Evolutionary conservation across 2,329 filamentous ascomycete species (phyloP), one percentile per base, ranked within the genome.

Genomic region (Cadophora sp.): DNA sequence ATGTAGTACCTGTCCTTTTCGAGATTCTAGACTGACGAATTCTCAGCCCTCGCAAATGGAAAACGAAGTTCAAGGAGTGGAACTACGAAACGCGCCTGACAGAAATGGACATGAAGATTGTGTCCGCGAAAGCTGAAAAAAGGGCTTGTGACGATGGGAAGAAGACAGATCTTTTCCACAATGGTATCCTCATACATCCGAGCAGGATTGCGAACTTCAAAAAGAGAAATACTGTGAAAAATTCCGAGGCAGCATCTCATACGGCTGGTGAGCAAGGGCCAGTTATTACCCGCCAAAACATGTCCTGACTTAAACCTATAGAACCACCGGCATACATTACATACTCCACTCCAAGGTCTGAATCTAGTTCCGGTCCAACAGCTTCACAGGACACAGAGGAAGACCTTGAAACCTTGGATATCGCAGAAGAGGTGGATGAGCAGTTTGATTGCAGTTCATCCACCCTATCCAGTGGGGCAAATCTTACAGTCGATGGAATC

Each of bases 41-140:
- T 9, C 24, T n/a, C 12, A 58, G 62, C 8, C 43, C 46, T 16
- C 53, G 63, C 19, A 65, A 59, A 50, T 65, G 63, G 63, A 65
- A 65, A 34, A 29, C 22, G 22, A 48, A 50, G 4, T 37, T 65
- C 1, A 65, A 59, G 27, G 63, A 59, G 11, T 65, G 63, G 63
- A 50, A 34, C 4, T 65, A 59, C n/a, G 63, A 50, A 19, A 65
- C 59, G 53, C 53, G 58, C 11, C 14, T 65, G 14, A 37, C 63
- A 11, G 55, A 59, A 46, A 8, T 1, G 7, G 53, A 65, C 24
- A 59, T 65, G 63, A 65, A 65, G 26, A 51, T 59, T 6, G 43
- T 59, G 43, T 19, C n/a, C n/a, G 19, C 43, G 43, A 48, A 22
- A 48, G 19, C 43, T 8, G 43, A 48, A 9, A 48, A 22, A 48